Evolutionary conservation across 1,284 basidiomycete genomes (phyloP).

Genomic region (Coniferiporia weirii): DNA sequence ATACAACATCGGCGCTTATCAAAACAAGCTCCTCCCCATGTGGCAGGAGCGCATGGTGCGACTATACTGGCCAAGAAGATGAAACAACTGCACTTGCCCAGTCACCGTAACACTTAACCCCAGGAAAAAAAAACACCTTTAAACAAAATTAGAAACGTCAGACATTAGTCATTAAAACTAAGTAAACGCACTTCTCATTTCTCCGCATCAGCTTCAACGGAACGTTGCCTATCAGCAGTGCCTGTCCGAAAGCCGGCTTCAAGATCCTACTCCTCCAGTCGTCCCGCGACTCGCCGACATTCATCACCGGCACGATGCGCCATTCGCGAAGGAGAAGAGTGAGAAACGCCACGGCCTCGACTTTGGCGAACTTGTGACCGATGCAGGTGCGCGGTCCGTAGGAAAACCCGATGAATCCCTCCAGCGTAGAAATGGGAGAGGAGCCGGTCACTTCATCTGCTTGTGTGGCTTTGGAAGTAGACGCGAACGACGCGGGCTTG

Average conservation of each 20-base stretch:
- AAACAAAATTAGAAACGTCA: too few species aligned
- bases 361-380: slow-evolving; percentile 20
- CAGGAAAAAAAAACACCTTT: too few species aligned
- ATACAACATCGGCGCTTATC: too few species aligned
- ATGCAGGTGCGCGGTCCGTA: slow-evolving; percentile 21
- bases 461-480: too few species aligned
- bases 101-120: too few species aligned
- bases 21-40: too few species aligned
- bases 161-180: background rate
- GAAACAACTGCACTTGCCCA: too few species aligned
- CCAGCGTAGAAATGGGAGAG: slow-evolving; percentile 11
- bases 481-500: too few species aligned
- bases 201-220: slow-evolving; percentile 5
- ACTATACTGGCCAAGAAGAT: too few species aligned
- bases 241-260: slow-evolving; percentile 11
- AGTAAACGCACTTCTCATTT: background rate
- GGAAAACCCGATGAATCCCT: slow-evolving; percentile 20
- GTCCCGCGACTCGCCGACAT: slow-evolving; percentile 14
- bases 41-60: too few species aligned
- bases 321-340: slow-evolving; percentile 17
- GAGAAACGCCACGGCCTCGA: slow-evolving; percentile 17
- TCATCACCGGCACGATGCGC: slow-evolving; percentile 13
- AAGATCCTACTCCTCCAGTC: slow-evolving; percentile 16
- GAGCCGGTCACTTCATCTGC: too few species aligned
- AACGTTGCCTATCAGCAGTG: slow-evolving; percentile 7